These are phyloP conservation scores for Aspergillus sp. DNA, from an alignment of 2,329 filamentous ascomycete species.

Conservation along the genomic window DNA sequence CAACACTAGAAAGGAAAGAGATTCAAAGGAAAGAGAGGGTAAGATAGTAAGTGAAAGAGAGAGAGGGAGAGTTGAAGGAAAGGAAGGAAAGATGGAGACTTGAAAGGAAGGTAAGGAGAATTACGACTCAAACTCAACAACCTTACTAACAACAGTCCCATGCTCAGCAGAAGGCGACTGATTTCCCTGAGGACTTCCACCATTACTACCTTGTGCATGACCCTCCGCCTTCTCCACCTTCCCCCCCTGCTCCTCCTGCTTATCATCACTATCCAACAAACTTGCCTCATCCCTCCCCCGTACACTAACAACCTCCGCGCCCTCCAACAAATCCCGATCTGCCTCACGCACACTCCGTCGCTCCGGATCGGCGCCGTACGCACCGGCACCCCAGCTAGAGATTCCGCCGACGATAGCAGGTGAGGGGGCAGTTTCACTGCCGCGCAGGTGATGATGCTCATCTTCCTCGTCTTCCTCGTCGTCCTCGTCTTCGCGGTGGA, in stretches of 20 bases:
- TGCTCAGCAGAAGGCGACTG: too few relatives aligned
- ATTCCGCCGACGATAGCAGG: slow-evolving; percentile 28
- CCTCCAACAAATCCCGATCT: slow-evolving; percentile 65
- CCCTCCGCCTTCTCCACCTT: not conserved
- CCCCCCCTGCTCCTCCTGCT: not conserved
- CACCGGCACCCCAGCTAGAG: slow-evolving; percentile 34
- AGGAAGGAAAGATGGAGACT: not conserved
- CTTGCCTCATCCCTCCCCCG: slow-evolving; percentile 26
- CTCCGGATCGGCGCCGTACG: slow-evolving; percentile 52
- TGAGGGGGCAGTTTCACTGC: slow-evolving; percentile 13
- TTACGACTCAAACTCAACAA: slow-evolving; percentile 33
- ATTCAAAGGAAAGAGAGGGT: not conserved
- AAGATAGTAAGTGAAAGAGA: not conserved
- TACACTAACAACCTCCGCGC: slow-evolving; percentile 59
- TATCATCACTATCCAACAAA: slow-evolving; percentile 20
- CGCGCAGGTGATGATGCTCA: slow-evolving; percentile 28
- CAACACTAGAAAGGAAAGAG: too few relatives aligned
- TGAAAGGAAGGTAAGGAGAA: slow-evolving; percentile 1
- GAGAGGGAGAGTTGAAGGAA: not conserved
- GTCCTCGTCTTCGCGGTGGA: slow-evolving; percentile 61
- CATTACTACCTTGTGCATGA: not conserved
- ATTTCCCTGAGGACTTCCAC: not conserved
- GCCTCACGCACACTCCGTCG: slow-evolving; percentile 58
- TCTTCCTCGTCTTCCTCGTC: slow-evolving; percentile 65
- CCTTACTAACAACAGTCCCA: slow-evolving; percentile 27